Conservation (phyloP, 2,329 filamentous ascomycete species). For the Neonectria magnoliae region DNA sequence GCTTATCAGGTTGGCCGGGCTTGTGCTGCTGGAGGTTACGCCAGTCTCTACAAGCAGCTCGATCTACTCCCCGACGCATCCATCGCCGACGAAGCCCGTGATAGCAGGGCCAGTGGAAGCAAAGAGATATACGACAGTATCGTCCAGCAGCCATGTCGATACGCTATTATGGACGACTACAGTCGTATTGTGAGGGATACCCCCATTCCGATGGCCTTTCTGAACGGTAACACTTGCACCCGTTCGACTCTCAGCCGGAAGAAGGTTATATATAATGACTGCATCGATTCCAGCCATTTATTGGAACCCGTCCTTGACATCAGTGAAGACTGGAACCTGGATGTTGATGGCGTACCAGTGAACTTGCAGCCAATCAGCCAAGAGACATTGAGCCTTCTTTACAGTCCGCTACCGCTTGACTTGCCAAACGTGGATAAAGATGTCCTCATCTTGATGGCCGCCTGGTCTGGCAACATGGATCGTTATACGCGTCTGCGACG, state of each 20-base stretch:
- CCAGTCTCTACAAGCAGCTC: conserved; percentile 48
- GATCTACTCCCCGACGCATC: conserved; percentile 50
- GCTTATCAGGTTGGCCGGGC: conserved; percentile 52
- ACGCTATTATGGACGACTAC: conserved; percentile 52
- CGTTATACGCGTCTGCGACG: conserved; percentile 48
- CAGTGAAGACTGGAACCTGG: conserved; percentile 7
- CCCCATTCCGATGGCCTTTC: conserved; percentile 6
- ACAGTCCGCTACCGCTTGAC: conserved; percentile 47
- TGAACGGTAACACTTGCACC: conserved; percentile 29
- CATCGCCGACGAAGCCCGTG: conserved; percentile 53
- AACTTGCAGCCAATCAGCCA: neutral
- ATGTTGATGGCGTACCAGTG: neutral
- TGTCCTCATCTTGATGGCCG: conserved; percentile 50
- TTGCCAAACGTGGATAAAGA: conserved; percentile 51
- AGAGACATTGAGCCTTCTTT: conserved; percentile 2
- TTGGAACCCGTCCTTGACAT: neutral
- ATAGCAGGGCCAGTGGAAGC: conserved; percentile 30
- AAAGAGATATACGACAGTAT: conserved; percentile 46
- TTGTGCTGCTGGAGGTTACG: conserved; percentile 52
- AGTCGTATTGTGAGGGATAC: conserved; percentile 13
- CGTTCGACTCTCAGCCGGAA: neutral
- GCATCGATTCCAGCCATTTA: neutral
- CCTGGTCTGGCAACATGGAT: conserved; percentile 52
- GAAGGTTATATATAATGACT: neutral
- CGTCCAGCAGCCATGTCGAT: conserved; percentile 41